Base-by-base conservation (phyloP, 306 rosid species). In the Dalbergia oliveri region DNA sequence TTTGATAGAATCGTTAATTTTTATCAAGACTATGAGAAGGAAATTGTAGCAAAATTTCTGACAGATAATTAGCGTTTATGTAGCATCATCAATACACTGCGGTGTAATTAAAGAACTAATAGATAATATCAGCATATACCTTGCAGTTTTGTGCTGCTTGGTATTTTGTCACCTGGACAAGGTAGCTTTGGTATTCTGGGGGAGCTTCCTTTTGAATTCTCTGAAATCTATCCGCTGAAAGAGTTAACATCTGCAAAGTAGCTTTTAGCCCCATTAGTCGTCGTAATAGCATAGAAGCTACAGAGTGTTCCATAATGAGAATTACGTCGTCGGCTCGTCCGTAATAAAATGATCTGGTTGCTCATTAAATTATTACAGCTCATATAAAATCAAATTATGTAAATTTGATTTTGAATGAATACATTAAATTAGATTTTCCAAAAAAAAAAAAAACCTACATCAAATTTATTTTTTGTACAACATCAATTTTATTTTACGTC, bases 91-190 rank as follows among this genome's bases (percentile, higher is more conserved):
- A 19, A 19, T 37, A 45, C 44, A 19, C 21, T 44, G 44, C 5
- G 61, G 15, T 47, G 12, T 44, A 34, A 44, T 44, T 45, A 45
- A 67, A 67, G 51, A 67, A 43, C 1, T 13, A 39, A 26, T 15
- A 14, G 13, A 26, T 11, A 21, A 57, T 31, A 71, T 9, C 26
- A 15, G 64, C 31, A 41, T 44, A 15, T 21, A 91, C 98, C 94
- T 90, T 92, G 83, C 97, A 94, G 39, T 88, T 82, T 33, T 69
- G 90, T 8, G 98, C 98, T 15, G 92, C 97, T 70, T 94, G 96
- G 85, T 94, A 92, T 74, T 94, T 94, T 5, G 98, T 90, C 6
- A 94, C 94, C 72, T 92, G 98, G 10, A 94, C 93, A 50, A 94
- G 89, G 79, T 92, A 90, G 72, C 65, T 82, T 72, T 94, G 97